Evolutionary conservation across 305 asterid species (phyloP).

Genomic region (Fraxinus platypoda): DNA sequence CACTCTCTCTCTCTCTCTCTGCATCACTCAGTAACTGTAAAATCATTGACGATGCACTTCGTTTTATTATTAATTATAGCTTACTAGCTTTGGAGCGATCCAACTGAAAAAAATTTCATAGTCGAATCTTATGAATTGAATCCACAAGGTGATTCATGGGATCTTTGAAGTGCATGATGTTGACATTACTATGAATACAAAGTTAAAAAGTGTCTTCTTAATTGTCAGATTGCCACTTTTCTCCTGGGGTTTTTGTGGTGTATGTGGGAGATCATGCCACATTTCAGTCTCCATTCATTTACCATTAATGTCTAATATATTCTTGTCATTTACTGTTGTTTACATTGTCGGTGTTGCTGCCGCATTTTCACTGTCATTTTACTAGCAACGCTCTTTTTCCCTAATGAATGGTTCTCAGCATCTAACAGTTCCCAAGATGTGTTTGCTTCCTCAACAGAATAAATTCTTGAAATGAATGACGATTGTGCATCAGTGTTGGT

Average conservation of each 20-base stretch:
- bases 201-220: neutral
- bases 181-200: neutral
- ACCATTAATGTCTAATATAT: neutral
- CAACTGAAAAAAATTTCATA: neutral
- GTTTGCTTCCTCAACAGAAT: neutral
- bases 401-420: slow-evolving; percentile 13
- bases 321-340: neutral
- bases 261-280: neutral
- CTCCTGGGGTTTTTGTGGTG: neutral
- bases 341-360: neutral
- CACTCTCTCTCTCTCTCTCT: neutral
- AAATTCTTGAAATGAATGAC: neutral
- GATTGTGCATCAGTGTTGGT: slow-evolving; percentile 3
- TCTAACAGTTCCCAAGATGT: neutral
- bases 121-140: neutral
- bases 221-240: neutral
- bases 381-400: slow-evolving; percentile 1
- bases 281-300: neutral
- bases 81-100: neutral
- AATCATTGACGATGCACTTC: neutral
- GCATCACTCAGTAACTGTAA: neutral
- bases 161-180: neutral
- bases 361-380: slow-evolving; percentile 13
- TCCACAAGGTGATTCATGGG: neutral
- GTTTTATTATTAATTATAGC: neutral